phyloP scores from a whole-genome alignment of 305 asterid genomes.

The Solanum aculeatissimum region DNA sequence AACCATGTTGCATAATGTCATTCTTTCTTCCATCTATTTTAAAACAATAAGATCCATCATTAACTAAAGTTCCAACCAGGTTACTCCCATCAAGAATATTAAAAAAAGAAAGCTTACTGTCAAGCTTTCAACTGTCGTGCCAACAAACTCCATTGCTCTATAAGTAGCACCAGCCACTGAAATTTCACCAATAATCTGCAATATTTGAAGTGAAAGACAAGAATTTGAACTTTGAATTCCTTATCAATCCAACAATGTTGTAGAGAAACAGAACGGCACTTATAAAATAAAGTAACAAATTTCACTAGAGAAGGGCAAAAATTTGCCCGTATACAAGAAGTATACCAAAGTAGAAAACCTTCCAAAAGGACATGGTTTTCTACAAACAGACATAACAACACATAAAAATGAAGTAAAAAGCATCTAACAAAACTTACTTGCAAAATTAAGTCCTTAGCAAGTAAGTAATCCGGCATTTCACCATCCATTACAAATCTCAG shows the following conservation, averaged over 20 bases:
- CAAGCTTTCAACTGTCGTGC: slow-evolving; percentile 82
- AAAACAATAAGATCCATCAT: background rate
- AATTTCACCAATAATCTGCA: slow-evolving; percentile 94
- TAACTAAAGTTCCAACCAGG: background rate
- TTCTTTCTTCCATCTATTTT: slow-evolving; percentile 97
- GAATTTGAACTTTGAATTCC: background rate
- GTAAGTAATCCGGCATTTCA: slow-evolving; percentile 93
- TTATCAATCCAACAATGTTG: background rate
- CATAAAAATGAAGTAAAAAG: background rate
- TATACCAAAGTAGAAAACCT: too few species aligned
- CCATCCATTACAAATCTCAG: slow-evolving; percentile 96
- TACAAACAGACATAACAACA: background rate
- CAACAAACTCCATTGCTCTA: slow-evolving; percentile 95
- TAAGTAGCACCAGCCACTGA: slow-evolving; percentile 98
- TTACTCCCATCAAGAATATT: background rate
- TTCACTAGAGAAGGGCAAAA: too few species aligned
- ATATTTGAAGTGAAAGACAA: slow-evolving; percentile 7
- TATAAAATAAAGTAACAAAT: too few species aligned
- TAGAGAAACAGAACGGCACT: background rate
- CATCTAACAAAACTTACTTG: slow-evolving; percentile 44
- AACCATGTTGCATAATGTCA: slow-evolving; percentile 98
- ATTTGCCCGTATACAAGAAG: too few species aligned
- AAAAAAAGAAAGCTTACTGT: slow-evolving; percentile 31
- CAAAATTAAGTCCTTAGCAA: slow-evolving; percentile 92
- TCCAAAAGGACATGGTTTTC: too few species aligned